Percentiles rank a stretch among this genome's conserved stretches.
Conservation (phyloP, 1,284 basidiomycete genomes). For the Porogramme epimiltina region DNA sequence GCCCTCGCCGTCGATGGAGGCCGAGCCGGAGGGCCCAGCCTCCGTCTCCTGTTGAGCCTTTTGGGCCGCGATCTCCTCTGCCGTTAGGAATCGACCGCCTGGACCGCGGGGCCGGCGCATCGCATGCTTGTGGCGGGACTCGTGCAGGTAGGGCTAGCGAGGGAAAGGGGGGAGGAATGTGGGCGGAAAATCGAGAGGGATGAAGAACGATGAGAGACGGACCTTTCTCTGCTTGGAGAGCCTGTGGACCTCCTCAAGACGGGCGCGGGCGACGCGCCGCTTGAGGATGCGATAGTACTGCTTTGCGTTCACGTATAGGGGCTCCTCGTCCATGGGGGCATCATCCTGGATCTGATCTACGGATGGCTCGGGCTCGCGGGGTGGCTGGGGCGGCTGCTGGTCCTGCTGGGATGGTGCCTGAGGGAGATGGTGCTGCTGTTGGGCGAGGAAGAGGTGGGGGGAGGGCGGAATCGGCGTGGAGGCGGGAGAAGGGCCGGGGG, state of each 20-base stretch:
- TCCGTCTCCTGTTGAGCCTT: slow-evolving; percentile 45
- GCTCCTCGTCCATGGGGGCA: slow-evolving; percentile 81
- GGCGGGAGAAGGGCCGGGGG: slow-evolving; percentile 28
- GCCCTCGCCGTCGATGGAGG: slow-evolving; percentile 31
- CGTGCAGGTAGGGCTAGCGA: slow-evolving; percentile 90
- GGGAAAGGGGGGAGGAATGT: slow-evolving; percentile 6
- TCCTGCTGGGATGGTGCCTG: slow-evolving; percentile 14
- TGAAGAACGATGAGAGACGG: slow-evolving; percentile 19
- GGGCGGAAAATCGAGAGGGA: not conserved
- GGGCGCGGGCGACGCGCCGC: slow-evolving; percentile 82
- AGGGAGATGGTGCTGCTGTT: slow-evolving; percentile 16
- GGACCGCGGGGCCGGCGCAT: slow-evolving; percentile 96
- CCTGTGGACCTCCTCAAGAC: slow-evolving; percentile 90
- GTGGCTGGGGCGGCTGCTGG: slow-evolving; percentile 21
- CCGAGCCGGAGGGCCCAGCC: slow-evolving; percentile 29
- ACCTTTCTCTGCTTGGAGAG: slow-evolving; percentile 92
- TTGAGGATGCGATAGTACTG: slow-evolving; percentile 97
- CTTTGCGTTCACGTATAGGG: slow-evolving; percentile 96
- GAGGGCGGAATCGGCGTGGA: slow-evolving; percentile 27
- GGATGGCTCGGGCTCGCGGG: slow-evolving; percentile 29
- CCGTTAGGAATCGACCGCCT: slow-evolving; percentile 94
- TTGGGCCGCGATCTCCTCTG: slow-evolving; percentile 88
- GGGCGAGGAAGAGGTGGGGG: slow-evolving; percentile 26
- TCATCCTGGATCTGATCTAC: slow-evolving; percentile 38
- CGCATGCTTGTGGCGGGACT: slow-evolving; percentile 96